Evolutionary conservation across 345 rosid species (phyloP), one percentile per base, ranked within the genome.

Genomic region (Conringia planisiliqua): DNA sequence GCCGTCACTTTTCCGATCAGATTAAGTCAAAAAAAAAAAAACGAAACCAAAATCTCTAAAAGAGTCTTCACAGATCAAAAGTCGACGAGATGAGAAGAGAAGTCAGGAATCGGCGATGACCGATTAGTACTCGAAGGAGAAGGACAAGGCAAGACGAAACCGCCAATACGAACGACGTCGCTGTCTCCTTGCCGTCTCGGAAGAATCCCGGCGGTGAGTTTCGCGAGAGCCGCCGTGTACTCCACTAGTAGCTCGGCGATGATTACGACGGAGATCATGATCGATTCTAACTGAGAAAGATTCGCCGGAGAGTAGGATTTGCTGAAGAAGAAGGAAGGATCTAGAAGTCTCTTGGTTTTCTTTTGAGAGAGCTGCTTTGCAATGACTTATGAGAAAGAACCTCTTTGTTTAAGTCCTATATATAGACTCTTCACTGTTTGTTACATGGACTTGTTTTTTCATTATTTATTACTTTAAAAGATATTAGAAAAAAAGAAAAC

Each of bases 191-290:
- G 81, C 2, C 72, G 77, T 5, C 51, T 78, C 10, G 77, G 83
- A 33, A 84, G 17, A 62, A 84, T 62, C 20, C 67, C 78, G 66
- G 78, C 75, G 16, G 86, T 71, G 62, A 83, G 59, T 74, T 79
- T 83, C 0, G 88, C 82, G 60, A 90, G 71, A 26, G 84, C 88
- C 62, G 60, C 42, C 71, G 85, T 77, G 84, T 83, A 90, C 33
- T 78, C 92, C 61, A 71, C 83, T 71, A 90, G 17, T 18, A 88
- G 79, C 78, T 82, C 85, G 56, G 87, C 84, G 82, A 83, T 70
- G 38, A 67, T 70, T 27, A 84, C 78, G 62, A 83, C 83, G 7
- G 77, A 78, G 17, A 90, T 88, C 91, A 88, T 90, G 36, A 13
- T 69, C 26, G 12, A n/a, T 18, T 12, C 13, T 10, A 44, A 3